Percentiles rank a stretch among this genome's conserved stretches.
These are phyloP conservation scores for Penicillium crustosum DNA, from an alignment of 2,329 filamentous ascomycete genomes.

Conservation along the genomic window DNA sequence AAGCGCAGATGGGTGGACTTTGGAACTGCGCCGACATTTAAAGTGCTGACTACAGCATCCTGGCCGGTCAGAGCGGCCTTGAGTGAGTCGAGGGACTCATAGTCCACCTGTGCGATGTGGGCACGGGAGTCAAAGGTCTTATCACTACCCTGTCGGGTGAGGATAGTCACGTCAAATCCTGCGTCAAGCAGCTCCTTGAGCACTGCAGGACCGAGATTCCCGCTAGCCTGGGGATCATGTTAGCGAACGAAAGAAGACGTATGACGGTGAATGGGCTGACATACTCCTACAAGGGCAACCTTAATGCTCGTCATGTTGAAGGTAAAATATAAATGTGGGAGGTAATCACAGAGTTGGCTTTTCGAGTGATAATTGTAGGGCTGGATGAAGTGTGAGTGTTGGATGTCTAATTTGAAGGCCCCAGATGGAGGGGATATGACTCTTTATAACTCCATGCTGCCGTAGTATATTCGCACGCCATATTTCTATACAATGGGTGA, in stretches of 20 bases:
- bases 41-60: slow-evolving; percentile 31
- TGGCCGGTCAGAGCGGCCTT: slow-evolving; percentile 27
- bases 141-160: slow-evolving; percentile 22
- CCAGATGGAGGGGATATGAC: background rate
- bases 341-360: background rate
- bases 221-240: slow-evolving; percentile 25
- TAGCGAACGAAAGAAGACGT: background rate
- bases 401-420: background rate
- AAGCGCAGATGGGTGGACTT: slow-evolving; percentile 19
- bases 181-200: slow-evolving; percentile 28
- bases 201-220: slow-evolving; percentile 31
- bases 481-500: background rate
- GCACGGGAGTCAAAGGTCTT: slow-evolving; percentile 5
- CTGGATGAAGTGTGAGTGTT: background rate
- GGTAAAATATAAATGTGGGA: background rate
- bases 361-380: background rate
- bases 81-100: slow-evolving; percentile 27
- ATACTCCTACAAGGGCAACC: slow-evolving; percentile 7
- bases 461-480: background rate
- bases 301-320: slow-evolving; percentile 1
- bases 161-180: slow-evolving; percentile 29
- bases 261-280: background rate
- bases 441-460: background rate
- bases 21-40: slow-evolving; percentile 13
- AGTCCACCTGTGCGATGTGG: slow-evolving; percentile 30